phyloP scores from a whole-genome alignment of 75 land plant species.

The Cryptomeria japonica region DNA sequence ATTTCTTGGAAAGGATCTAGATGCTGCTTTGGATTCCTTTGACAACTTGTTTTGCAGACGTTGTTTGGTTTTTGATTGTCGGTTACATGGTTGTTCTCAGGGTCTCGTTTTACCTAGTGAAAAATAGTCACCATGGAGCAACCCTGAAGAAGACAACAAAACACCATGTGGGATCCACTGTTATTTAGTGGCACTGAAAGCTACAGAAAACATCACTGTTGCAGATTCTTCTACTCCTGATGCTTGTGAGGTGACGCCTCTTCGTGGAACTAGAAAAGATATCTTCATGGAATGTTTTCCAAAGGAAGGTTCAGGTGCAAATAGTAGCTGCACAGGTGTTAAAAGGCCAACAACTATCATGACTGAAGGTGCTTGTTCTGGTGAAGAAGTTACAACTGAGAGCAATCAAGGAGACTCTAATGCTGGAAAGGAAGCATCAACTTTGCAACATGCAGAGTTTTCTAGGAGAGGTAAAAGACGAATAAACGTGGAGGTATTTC shows the following conservation, averaged over 20 bases:
- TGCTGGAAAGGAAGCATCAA: neutral
- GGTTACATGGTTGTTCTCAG: conserved; percentile 95
- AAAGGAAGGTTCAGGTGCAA: conserved; percentile 4
- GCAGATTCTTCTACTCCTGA: neutral
- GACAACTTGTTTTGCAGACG: conserved; percentile 96
- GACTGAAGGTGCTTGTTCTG: conserved; percentile 7
- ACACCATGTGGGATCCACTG: conserved; percentile 66
- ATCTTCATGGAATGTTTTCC: neutral
- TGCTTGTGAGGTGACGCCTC: neutral
- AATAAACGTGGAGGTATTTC: conserved; percentile 10
- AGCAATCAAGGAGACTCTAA: conserved; percentile 2
- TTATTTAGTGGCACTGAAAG: neutral
- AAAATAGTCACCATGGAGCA: conserved; percentile 51
- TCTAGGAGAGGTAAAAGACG: conserved; percentile 15
- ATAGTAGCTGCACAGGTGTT: neutral
- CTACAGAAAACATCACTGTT: neutral
- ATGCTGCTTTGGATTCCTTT: conserved; percentile 93
- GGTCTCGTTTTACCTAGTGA: conserved; percentile 70
- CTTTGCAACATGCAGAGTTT: neutral
- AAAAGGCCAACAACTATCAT: neutral
- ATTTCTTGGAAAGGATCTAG: conserved; percentile 65
- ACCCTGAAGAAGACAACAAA: conserved; percentile 45
- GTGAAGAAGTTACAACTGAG: conserved; percentile 2
- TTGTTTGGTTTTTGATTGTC: conserved; percentile 98
- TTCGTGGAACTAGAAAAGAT: neutral